A percentile compares a stretch with the other conserved stretches of the same genome.
These are phyloP conservation scores for Brassica rapa DNA, from an alignment of 345 rosid genomes.

Conservation along the genomic window DNA sequence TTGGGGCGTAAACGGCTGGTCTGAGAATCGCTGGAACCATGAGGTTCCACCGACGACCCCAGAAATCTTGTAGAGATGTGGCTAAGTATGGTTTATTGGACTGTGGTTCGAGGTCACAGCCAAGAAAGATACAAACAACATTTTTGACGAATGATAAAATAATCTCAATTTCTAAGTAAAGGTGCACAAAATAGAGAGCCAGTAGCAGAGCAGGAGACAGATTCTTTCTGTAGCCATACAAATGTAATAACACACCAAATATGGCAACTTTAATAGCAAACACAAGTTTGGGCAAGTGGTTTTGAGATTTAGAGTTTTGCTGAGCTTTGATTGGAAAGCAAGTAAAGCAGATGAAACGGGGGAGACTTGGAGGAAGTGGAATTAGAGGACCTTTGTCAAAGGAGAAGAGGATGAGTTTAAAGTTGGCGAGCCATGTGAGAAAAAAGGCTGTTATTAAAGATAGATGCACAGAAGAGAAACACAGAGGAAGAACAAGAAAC, in stretches of 20 bases:
- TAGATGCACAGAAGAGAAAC: constrained; percentile 28
- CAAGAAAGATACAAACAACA: background rate
- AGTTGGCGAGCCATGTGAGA: constrained; percentile 44
- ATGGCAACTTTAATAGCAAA: constrained; percentile 34
- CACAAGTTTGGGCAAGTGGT: constrained; percentile 21
- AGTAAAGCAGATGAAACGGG: constrained; percentile 37
- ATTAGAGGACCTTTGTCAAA: constrained; percentile 41
- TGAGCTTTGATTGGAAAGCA: constrained; percentile 45
- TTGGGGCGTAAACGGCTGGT: constrained; percentile 47
- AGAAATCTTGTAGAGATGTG: constrained; percentile 59
- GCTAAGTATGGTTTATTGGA: constrained; percentile 50
- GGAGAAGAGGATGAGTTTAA: constrained; percentile 47
- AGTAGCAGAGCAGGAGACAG: background rate
- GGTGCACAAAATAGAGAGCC: background rate
- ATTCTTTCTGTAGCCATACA: background rate
- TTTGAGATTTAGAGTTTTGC: constrained; percentile 26
- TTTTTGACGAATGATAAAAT: constrained; percentile 12
- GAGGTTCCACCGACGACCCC: constrained; percentile 63
- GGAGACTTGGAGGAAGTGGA: background rate
- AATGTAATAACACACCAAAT: background rate
- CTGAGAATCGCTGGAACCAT: constrained; percentile 48
- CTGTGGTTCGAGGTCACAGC: constrained; percentile 40
- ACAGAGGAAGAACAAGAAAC: constrained; percentile 50
- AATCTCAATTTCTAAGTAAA: constrained; percentile 38
- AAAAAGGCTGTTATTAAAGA: constrained; percentile 41